Evolutionary conservation across 176 grass and related monocot species (phyloP), one percentile per base, ranked within the genome.

Genomic region (Phoenix dactylifera): DNA sequence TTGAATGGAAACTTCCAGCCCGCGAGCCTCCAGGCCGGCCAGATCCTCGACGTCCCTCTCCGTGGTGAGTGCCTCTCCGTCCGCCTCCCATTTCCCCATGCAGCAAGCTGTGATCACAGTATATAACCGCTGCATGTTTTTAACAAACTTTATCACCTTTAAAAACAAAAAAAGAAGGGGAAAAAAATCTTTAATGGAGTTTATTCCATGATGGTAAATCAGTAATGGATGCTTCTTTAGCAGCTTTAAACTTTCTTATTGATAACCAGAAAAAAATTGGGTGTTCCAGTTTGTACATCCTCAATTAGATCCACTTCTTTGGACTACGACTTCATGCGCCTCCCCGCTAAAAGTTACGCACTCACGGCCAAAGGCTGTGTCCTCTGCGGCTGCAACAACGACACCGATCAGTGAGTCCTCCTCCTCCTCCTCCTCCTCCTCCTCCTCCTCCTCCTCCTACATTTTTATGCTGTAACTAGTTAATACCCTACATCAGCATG

Each of bases 31-130:
- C 0, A 2, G 3, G 64, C 50, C 20, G 60, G 19, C 0, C 77
- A 96, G 55, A 80, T 87, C 60, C 86, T 96, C 18, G 86, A 90
- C 75, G 86, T 90, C 4, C 91, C 91, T 15, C 83, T 85, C 20
- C 67, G 54, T 51, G 87, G 91, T 90, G 65, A 54, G 24, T 44
- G 7, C 1, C 35, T 44, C 9, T 44, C 35, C 0, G 7, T 44
- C 35, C 10, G 2, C 7, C 32, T 7, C 32, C 32, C 10, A 4
- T 3, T 2, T 48, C 1, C 4, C 5, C 58, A 20, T 44, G 51
- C 30, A 30, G 20, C 20, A 20, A 20, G 20, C 20, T 20, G 20
- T 20, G 20, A 20, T 20, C 20, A 20, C 20, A 20, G 20, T 20
- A 20, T 20, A 20, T 20, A 20, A 20, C 20, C 20, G 20, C 20